Percentiles rank a stretch among this genome's conserved stretches.
Conservation (phyloP, 768 basidiomycete genomes). For the Chalciporus piperatus region DNA sequence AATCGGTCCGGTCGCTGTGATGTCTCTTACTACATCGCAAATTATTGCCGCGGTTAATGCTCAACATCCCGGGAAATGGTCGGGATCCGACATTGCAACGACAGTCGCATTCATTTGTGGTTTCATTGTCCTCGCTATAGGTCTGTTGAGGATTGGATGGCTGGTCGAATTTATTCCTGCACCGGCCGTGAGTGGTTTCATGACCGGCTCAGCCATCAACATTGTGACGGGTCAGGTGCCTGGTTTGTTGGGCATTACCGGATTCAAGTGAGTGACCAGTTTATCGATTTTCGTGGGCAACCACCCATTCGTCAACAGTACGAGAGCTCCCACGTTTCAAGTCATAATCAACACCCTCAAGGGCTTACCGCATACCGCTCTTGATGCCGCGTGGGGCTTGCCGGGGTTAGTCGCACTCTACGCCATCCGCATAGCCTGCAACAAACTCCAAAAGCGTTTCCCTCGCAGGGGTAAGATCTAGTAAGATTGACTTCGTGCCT, state of each 20-base stretch:
- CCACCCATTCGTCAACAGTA: slow-evolving; percentile 43
- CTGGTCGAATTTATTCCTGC: slow-evolving; percentile 91
- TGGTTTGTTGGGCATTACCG: slow-evolving; percentile 81
- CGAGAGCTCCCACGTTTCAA: slow-evolving; percentile 76
- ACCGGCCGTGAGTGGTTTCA: slow-evolving; percentile 84
- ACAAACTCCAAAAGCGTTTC: slow-evolving; percentile 49
- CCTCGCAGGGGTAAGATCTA: slow-evolving; percentile 54
- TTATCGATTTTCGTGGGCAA: background rate
- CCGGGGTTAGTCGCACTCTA: slow-evolving; percentile 71
- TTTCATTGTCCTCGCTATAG: slow-evolving; percentile 88
- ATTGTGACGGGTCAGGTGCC: slow-evolving; percentile 89
- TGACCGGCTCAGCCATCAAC: slow-evolving; percentile 97
- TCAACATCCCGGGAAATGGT: slow-evolving; percentile 55
- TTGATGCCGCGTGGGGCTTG: slow-evolving; percentile 91
- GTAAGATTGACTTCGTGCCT: background rate
- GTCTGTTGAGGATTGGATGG: slow-evolving; percentile 89
- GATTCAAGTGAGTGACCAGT: slow-evolving; percentile 64
- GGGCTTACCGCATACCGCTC: slow-evolving; percentile 61
- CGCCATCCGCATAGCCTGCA: slow-evolving; percentile 57
- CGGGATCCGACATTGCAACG: slow-evolving; percentile 74
- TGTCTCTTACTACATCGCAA: slow-evolving; percentile 86
- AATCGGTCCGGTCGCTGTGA: slow-evolving; percentile 99
- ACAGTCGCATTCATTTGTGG: slow-evolving; percentile 84
- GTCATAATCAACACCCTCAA: slow-evolving; percentile 95
- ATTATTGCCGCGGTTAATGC: slow-evolving; percentile 68